Evolutionary conservation across 768 basidiomycete genomes (phyloP), one percentile per base, ranked within the genome.

Genomic region (Xerocomellus intermedius): DNA sequence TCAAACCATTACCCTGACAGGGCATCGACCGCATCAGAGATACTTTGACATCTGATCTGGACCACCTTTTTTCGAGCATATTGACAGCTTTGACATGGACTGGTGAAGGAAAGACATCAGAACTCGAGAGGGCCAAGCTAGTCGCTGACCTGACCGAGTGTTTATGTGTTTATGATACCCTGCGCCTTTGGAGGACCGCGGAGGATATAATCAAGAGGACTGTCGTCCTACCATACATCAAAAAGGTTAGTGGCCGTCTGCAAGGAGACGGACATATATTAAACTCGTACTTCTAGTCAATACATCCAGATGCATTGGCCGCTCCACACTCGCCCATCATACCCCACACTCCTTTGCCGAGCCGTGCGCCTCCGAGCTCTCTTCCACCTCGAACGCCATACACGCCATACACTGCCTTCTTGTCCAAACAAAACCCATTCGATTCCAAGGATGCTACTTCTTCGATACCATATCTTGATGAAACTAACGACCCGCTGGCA

Each of bases 131-230:
- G 63, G 75, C 75, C 12, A 89, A 86, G 58, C 74, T 78, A 59
- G 71, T 81, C 30, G 72, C 80, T 16, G 92, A 94, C 60, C 68
- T 94, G 50, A 83, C 81, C 1, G 91, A 94, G 62, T 91, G 91
- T 65, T 71, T 95, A 42, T 74, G 82, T 42, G 88, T 88, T 4
- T 95, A 95, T 64, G 89, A 94, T 60, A 70, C 80, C 8, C 74
- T 99, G 47, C 82, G 85, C 13, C 81, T 93, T 8, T 94, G 91
- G 90, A 75, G 83, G 62, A 86, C 91, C 58, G 96, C 94, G 2
- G 95, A 96, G 72, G 90, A 94, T 55, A 85, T 97, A 17, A 73
- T 98, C 48, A 78, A 87, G 52, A 76, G 75, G 48, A 83, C 87
- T 42, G 75, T 97, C 36, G 80, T 94, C 35, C 82, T 83, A 2